A percentile compares a stretch with the other conserved stretches of the same genome.
Evolutionary conservation across 345 rosid genomes (phyloP).

Genomic region (Lepidium aucheri): DNA sequence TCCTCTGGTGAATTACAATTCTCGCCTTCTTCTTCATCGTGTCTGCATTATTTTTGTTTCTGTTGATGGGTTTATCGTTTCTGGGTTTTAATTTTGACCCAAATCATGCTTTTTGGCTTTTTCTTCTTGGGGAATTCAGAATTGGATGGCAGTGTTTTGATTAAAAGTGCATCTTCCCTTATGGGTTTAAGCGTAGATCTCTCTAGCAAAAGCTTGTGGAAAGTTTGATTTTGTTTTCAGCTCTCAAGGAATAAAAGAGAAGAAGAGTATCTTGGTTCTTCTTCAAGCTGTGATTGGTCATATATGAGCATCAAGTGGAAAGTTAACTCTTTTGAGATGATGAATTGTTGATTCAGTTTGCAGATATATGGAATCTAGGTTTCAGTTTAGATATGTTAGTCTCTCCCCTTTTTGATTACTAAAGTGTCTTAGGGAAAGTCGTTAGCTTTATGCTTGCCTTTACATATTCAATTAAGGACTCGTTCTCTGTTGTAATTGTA

Average conservation of each 20-base stretch:
- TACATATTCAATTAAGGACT: neutral
- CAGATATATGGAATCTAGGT: neutral
- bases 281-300: neutral
- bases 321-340: conserved; percentile 1
- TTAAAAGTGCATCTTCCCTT: neutral
- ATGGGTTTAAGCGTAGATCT: conserved; percentile 13
- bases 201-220: neutral
- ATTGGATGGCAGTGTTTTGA: neutral
- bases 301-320: neutral
- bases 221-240: neutral
- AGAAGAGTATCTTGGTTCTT: neutral
- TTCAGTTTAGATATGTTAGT: neutral
- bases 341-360: neutral
- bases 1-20: conserved; percentile 15
- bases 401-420: neutral
- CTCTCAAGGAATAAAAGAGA: neutral
- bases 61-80: neutral
- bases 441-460: neutral
- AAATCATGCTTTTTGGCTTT: neutral
- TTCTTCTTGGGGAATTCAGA: neutral
- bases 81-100: neutral
- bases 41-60: neutral
- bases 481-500: neutral
- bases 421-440: neutral
- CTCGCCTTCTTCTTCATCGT: neutral